Evolutionary conservation across 768 basidiomycete genomes (phyloP).

Genomic region (Rhodosporidiobolus odoratus): DNA sequence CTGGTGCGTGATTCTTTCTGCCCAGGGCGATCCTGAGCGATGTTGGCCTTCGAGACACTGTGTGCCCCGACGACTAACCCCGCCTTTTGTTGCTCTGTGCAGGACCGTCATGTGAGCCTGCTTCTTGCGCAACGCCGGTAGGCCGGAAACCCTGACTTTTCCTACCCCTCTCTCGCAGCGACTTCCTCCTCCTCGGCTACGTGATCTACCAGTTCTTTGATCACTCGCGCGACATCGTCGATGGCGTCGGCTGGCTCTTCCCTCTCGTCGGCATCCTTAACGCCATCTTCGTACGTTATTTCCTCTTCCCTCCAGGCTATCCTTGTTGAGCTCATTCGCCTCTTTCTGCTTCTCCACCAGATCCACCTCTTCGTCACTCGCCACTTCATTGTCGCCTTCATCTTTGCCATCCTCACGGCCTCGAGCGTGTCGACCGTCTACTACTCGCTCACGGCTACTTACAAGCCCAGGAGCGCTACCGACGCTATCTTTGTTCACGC

Average conservation of each 20-base stretch:
- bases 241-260: conserved; percentile 87
- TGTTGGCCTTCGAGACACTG: too few species aligned
- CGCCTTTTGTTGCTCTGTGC: neutral
- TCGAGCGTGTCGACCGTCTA: conserved; percentile 56
- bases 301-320: conserved; percentile 42
- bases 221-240: conserved; percentile 55
- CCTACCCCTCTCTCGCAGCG: conserved; percentile 44
- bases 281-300: conserved; percentile 71
- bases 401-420: conserved; percentile 81
- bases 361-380: conserved; percentile 9
- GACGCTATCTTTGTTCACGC: conserved; percentile 71
- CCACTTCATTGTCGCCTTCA: conserved; percentile 60
- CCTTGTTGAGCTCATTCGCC: neutral
- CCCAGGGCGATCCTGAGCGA: too few species aligned
- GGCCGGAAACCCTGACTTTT: neutral
- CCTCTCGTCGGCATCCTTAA: conserved; percentile 81
- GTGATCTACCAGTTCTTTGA: conserved; percentile 55
- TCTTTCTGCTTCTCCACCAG: neutral
- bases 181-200: conserved; percentile 82
- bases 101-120: conserved; percentile 37
- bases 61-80: neutral
- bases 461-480: conserved; percentile 58
- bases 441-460: conserved; percentile 84
- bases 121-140: neutral
- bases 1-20: conserved; percentile 55